Conservation (phyloP, 2,329 filamentous ascomycete species). For the Amesomyces nigricolor region DNA sequence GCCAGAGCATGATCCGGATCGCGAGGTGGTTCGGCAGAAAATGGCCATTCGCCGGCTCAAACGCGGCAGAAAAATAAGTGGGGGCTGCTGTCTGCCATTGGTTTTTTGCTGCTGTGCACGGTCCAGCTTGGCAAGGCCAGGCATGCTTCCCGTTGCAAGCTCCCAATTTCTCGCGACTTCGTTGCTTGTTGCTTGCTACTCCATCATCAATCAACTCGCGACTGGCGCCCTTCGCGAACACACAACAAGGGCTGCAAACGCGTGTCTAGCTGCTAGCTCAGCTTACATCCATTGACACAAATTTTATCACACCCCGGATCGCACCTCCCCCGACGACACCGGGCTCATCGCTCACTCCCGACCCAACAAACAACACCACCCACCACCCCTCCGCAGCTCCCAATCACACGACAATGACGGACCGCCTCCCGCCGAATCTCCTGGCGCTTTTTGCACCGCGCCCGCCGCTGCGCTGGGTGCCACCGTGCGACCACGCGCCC, state of each 20-base stretch:
- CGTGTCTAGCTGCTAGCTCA: not conserved
- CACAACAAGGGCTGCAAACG: not conserved
- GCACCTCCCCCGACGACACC: not conserved
- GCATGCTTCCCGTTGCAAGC: constrained; percentile 5
- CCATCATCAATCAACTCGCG: not conserved
- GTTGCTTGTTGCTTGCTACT: not conserved
- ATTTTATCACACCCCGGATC: too few relatives aligned
- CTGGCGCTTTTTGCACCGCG: constrained; percentile 92
- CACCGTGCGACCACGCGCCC: constrained; percentile 73
- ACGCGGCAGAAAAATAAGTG: constrained; percentile 15
- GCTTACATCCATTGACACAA: not conserved
- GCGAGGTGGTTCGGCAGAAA: constrained; percentile 13
- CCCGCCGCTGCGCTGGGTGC: constrained; percentile 83
- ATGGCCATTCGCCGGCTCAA: constrained; percentile 3
- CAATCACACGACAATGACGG: constrained; percentile 63
- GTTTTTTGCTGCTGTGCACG: not conserved
- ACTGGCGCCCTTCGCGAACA: not conserved
- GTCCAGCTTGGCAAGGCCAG: not conserved
- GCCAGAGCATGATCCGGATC: constrained; percentile 19
- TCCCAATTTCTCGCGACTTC: not conserved
- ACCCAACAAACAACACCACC: not conserved
- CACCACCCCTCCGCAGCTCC: not conserved
- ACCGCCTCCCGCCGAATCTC: constrained; percentile 89
- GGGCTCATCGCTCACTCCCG: not conserved
- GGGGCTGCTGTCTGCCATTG: not conserved